phyloP scores from a whole-genome alignment of 805 yeast genomes.

The Saturnispora sanitii region DNA sequence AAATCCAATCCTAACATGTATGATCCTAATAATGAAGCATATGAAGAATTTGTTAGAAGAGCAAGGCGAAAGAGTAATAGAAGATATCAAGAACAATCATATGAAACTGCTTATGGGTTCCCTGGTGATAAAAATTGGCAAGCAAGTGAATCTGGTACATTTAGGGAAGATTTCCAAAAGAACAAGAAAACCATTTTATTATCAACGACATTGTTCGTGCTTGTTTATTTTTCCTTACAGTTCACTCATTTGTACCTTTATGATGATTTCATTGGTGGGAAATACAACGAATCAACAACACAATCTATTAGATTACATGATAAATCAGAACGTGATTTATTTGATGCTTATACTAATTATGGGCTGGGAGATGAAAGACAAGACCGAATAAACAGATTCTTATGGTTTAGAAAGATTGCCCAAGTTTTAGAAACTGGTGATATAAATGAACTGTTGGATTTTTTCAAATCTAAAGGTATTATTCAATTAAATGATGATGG shows the following conservation, averaged over 20 bases:
- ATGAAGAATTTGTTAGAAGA: constrained; percentile 8
- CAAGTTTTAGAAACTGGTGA: constrained; percentile 22
- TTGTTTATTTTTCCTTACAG: constrained; percentile 24
- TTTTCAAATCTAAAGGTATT: constrained; percentile 14
- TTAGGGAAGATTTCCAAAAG: constrained; percentile 21
- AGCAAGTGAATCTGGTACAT: constrained; percentile 18
- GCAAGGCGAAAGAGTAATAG: constrained; percentile 19
- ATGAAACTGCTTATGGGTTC: constrained; percentile 21
- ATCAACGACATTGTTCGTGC: constrained; percentile 20
- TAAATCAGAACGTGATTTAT: constrained; percentile 31
- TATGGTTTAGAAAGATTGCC: constrained; percentile 39
- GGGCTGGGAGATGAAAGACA: constrained; percentile 42
- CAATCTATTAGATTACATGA: constrained; percentile 27
- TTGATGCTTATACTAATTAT: constrained; percentile 37
- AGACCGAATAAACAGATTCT: constrained; percentile 45
- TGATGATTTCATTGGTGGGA: constrained; percentile 26
- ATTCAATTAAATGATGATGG: constrained; percentile 2
- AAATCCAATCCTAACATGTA: constrained; percentile 18
- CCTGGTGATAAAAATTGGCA: constrained; percentile 21
- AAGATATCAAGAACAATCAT: constrained; percentile 20
- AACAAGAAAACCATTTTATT: constrained; percentile 23
- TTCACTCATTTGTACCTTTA: constrained; percentile 22
- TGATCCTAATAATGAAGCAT: constrained; percentile 14
- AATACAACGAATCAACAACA: constrained; percentile 16
- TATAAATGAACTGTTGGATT: constrained; percentile 15